phyloP scores from a whole-genome alignment of 257 asterid genomes.

The Jasminum sambac region DNA sequence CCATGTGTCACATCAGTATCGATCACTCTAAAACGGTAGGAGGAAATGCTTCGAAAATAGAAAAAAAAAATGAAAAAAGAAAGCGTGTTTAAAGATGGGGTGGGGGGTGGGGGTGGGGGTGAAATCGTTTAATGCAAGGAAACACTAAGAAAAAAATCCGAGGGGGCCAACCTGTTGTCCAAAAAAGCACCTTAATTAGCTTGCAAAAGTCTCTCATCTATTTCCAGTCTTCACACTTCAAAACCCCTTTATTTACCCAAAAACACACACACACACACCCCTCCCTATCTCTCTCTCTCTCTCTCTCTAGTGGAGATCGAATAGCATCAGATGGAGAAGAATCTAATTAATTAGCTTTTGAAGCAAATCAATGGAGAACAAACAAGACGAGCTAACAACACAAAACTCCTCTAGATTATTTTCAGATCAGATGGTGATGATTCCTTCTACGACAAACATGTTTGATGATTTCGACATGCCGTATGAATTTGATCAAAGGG shows the following conservation, averaged over 20 bases:
- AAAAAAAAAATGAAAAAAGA: background rate
- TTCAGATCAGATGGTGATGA: conserved; percentile 35
- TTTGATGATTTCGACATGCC: conserved; percentile 18
- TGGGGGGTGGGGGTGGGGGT: background rate
- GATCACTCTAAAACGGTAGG: too few species aligned
- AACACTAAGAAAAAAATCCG: background rate
- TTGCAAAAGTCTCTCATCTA: conserved; percentile 17
- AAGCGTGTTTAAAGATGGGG: background rate
- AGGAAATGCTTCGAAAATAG: too few species aligned
- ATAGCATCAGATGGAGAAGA: conserved; percentile 22
- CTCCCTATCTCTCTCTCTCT: background rate
- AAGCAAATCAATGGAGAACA: conserved; percentile 32
- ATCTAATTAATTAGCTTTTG: conserved; percentile 28
- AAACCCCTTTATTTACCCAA: too few species aligned
- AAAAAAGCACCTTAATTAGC: conserved; percentile 6
- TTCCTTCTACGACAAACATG: conserved; percentile 26
- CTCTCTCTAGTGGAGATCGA: conserved; percentile 1
- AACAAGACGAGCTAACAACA: conserved; percentile 1
- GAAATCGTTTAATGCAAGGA: conserved; percentile 9
- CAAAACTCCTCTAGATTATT: conserved; percentile 24
- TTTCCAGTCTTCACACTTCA: conserved; percentile 24
- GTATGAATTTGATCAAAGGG: conserved; percentile 11
- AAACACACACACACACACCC: background rate
- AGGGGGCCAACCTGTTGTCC: conserved; percentile 28
- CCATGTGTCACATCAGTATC: too few species aligned